Percentiles rank a stretch among this genome's conserved stretches.
phyloP scores from a whole-genome alignment of 2,329 filamentous ascomycete species.

The Podosphaera fusca region DNA sequence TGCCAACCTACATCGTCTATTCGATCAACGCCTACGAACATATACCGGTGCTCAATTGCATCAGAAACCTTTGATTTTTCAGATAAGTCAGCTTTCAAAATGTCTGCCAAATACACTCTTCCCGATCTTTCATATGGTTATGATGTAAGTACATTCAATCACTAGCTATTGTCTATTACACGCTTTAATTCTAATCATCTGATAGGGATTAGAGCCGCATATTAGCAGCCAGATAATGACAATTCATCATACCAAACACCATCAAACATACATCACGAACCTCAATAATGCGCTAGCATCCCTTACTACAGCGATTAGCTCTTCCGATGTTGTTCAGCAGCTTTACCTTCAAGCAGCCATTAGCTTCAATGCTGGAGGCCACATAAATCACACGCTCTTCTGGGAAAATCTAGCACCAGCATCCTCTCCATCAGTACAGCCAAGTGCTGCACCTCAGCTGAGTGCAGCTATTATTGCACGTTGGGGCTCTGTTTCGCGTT shows the following conservation, averaged over 20 bases:
- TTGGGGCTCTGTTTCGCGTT: slow-evolving; percentile 46
- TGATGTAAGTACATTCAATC: slow-evolving; percentile 28
- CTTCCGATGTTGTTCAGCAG: slow-evolving; percentile 37
- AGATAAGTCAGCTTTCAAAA: too few species aligned
- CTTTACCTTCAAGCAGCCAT: slow-evolving; percentile 46
- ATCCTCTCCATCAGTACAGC: slow-evolving; percentile 30
- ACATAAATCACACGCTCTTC: slow-evolving; percentile 84
- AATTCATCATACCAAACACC: slow-evolving; percentile 58
- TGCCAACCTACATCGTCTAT: too few species aligned
- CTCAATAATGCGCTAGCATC: slow-evolving; percentile 43
- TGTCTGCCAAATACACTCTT: neutral
- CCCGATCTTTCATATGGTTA: slow-evolving; percentile 19
- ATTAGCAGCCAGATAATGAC: slow-evolving; percentile 65
- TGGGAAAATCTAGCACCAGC: slow-evolving; percentile 61
- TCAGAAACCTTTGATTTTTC: too few species aligned
- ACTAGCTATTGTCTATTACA: slow-evolving; percentile 6
- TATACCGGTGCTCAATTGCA: too few species aligned
- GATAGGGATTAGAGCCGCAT: slow-evolving; percentile 43
- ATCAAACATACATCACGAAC: slow-evolving; percentile 56
- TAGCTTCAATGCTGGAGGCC: slow-evolving; percentile 77
- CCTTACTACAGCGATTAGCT: slow-evolving; percentile 30
- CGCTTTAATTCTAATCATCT: slow-evolving; percentile 8
- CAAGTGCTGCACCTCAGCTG: slow-evolving; percentile 32
- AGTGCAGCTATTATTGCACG: slow-evolving; percentile 34
- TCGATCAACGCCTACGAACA: too few species aligned